Evolutionary conservation across 108 stramenopile species (phyloP), one percentile per base, ranked within the genome.

Genomic region (Conticribra guillardii): DNA sequence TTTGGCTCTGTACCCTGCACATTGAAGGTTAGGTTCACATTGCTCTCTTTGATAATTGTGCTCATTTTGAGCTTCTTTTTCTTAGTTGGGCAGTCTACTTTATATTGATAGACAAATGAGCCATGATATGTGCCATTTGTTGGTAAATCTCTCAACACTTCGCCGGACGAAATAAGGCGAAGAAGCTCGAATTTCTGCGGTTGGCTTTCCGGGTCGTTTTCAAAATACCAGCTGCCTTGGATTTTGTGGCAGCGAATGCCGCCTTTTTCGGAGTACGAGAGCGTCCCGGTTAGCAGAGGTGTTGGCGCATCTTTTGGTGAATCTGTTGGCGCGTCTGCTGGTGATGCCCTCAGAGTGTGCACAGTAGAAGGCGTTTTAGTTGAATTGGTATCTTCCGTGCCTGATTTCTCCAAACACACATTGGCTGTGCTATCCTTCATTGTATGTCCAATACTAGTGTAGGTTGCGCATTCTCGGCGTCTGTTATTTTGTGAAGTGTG

Each of bases 201-300:
- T 21, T 84, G 82, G 73, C 82, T 76, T 17, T 64, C 76, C 47
- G 59, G 76, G 4, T 82, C 83, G 66, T 83, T 81, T 60, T 89
- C 89, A 55, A 81, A 89, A 51, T 87, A 87, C 89, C 89, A 89
- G 68, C 69, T 87, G 16, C 89, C 89, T 26, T 83, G 84, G 52
- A 89, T 86, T 47, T 80, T 59, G 54, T 89, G 89, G 16, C 84
- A 73, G 5, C 89, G 61, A 18, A 58, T 28, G 37, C 81, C 82
- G 28, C 67, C 46, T 31, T 84, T 84, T 4, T 27, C 26, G 16
- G 18, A 28, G 69, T 81, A 89, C 19, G 84, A 89, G 31, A 89
- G 71, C 0, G 89, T 89, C 33, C 89, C 89, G 52, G 66, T 73
- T 29, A 89, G 61, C 5, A 41, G 8, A 9, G 37, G 37, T 41